Conservation (phyloP, 352 stramenopile genomes). For the Pythium phragmitis region DNA sequence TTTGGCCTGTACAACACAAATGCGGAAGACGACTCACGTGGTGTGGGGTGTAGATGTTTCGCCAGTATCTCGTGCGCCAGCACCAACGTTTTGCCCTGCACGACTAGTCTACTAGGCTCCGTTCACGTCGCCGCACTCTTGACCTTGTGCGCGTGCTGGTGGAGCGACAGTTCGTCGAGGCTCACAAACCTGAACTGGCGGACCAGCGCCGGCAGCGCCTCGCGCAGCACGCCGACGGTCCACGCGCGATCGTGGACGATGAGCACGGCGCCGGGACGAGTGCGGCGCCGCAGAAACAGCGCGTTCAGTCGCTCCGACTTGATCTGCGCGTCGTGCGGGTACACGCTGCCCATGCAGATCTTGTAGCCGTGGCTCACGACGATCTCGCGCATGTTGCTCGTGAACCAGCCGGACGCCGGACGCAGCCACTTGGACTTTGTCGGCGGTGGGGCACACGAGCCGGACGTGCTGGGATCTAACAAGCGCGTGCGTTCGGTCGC, state of each 20-base stretch:
- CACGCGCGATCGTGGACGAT: conserved; percentile 84
- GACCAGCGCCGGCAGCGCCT: conserved; percentile 51
- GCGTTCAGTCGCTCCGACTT: conserved; percentile 67
- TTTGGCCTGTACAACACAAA: too few species aligned
- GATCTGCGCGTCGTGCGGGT: conserved; percentile 86
- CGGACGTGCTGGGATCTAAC: conserved; percentile 8
- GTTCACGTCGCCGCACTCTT: conserved; percentile 3
- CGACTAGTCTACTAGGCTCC: not conserved
- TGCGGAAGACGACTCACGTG: too few species aligned
- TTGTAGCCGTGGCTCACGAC: conserved; percentile 72
- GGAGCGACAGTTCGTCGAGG: conserved; percentile 52
- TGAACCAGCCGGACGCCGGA: conserved; percentile 86
- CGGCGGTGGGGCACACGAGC: not conserved
- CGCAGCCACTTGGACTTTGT: conserved; percentile 63
- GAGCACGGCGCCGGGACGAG: conserved; percentile 69
- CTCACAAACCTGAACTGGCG: conserved; percentile 63
- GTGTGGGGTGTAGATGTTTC: conserved; percentile 46
- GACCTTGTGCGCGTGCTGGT: conserved; percentile 30
- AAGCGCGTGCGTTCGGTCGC: conserved; percentile 18
- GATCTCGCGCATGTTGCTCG: conserved; percentile 72
- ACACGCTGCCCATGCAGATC: conserved; percentile 85
- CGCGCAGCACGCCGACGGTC: conserved; percentile 70
- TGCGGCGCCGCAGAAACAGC: conserved; percentile 51
- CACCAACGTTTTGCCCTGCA: conserved; percentile 41
- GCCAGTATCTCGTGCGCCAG: conserved; percentile 46